phyloP scores from a whole-genome alignment of 768 basidiomycete species.

The Phylloporus rhodoxanthus region DNA sequence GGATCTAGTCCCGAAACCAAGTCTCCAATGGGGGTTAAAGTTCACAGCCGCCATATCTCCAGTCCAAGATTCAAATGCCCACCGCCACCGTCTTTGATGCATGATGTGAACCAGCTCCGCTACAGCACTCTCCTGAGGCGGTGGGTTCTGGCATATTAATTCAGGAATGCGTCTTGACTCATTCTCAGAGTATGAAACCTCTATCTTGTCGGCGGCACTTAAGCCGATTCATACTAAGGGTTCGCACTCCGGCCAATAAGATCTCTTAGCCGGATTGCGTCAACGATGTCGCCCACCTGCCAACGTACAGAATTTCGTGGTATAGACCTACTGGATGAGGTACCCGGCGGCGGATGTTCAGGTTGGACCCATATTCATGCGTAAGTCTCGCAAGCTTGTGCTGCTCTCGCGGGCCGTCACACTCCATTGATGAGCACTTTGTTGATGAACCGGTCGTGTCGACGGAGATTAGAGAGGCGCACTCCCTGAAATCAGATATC shows the following conservation, averaged over 20 bases:
- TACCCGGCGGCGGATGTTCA: slow-evolving; percentile 1
- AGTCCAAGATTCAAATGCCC: slow-evolving; percentile 13
- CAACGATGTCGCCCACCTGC: not conserved
- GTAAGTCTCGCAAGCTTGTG: not conserved
- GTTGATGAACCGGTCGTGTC: not conserved
- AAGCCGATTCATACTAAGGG: slow-evolving; percentile 3
- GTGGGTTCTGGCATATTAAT: slow-evolving; percentile 7
- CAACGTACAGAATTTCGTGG: slow-evolving; percentile 1
- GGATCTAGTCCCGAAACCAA: slow-evolving; percentile 16
- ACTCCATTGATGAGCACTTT: not conserved
- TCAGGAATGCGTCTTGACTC: slow-evolving; percentile 7
- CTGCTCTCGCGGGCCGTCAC: not conserved
- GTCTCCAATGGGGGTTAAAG: slow-evolving; percentile 5
- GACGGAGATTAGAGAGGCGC: slow-evolving; percentile 21
- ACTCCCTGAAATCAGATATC: slow-evolving; percentile 3
- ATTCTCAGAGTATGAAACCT: too few species aligned
- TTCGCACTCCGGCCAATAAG: not conserved
- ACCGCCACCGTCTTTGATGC: slow-evolving; percentile 10
- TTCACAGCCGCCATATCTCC: slow-evolving; percentile 5
- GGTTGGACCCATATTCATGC: not conserved
- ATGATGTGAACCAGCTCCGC: slow-evolving; percentile 15
- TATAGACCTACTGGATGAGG: not conserved
- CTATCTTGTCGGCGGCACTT: slow-evolving; percentile 1
- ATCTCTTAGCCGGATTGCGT: slow-evolving; percentile 3
- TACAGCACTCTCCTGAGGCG: slow-evolving; percentile 5